Evolutionary conservation across 2,329 filamentous ascomycete species (phyloP).

Genomic region (Colletotrichum liaoningense): DNA sequence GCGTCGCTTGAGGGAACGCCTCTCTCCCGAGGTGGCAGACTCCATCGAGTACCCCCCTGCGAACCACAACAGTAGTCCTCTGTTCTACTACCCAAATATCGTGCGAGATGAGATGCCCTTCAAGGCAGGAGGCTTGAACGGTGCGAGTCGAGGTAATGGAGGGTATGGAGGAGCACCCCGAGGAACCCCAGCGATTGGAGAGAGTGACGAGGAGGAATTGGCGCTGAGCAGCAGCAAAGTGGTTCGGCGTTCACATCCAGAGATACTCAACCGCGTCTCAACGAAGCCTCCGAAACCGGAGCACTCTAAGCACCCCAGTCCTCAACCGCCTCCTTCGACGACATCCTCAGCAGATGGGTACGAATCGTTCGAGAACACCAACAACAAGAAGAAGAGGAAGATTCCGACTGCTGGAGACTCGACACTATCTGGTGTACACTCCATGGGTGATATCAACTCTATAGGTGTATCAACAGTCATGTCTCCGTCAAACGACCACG

Average conservation of each 20-base stretch:
- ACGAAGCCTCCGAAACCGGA: constrained; percentile 58
- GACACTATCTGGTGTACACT: constrained; percentile 49
- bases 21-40: constrained; percentile 86
- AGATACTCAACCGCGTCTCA: constrained; percentile 55
- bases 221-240: constrained; percentile 50
- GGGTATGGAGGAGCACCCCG: constrained; percentile 37
- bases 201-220: constrained; percentile 72
- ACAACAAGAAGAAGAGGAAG: constrained; percentile 99
- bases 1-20: constrained; percentile 85
- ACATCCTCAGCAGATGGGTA: constrained; percentile 85
- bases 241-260: constrained; percentile 59
- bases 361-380: constrained; percentile 97
- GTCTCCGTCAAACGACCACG: constrained; percentile 47
- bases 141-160: not conserved
- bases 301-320: constrained; percentile 56
- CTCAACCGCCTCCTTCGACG: constrained; percentile 73
- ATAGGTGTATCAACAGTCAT: constrained; percentile 46
- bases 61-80: constrained; percentile 75
- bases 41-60: constrained; percentile 85
- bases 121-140: constrained; percentile 41
- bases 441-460: constrained; percentile 45
- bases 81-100: constrained; percentile 76
- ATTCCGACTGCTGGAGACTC: constrained; percentile 89
- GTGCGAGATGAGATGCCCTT: constrained; percentile 37
- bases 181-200: constrained; percentile 60